Conservation (phyloP, 768 basidiomycete species). For the Boletus barrowsii region DNA sequence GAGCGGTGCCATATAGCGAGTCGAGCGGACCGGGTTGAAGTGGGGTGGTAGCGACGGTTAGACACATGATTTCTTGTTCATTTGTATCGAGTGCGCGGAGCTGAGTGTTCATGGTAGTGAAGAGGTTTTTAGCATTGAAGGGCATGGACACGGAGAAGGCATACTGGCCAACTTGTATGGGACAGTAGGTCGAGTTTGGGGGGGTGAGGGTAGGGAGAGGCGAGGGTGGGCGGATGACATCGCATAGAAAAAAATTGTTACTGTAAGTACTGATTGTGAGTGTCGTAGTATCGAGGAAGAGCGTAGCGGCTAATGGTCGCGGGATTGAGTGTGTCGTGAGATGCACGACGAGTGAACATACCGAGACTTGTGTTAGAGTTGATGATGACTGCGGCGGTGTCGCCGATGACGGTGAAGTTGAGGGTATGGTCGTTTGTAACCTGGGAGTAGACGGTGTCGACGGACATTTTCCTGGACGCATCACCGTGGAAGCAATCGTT, state of each 20-base stretch:
- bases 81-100: slow-evolving; percentile 88
- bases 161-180: slow-evolving; percentile 73
- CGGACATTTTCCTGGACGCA: slow-evolving; percentile 54
- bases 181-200: slow-evolving; percentile 58
- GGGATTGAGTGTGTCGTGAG: slow-evolving; percentile 7
- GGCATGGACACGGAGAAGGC: slow-evolving; percentile 77
- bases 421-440: slow-evolving; percentile 49
- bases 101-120: slow-evolving; percentile 82
- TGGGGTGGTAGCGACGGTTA: slow-evolving; percentile 77
- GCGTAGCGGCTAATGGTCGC: slow-evolving; percentile 54
- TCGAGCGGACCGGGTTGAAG: slow-evolving; percentile 54
- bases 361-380: slow-evolving; percentile 66
- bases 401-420: slow-evolving; percentile 73
- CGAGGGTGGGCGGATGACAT: slow-evolving; percentile 73
- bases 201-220: slow-evolving; percentile 49
- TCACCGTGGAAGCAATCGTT: slow-evolving; percentile 66
- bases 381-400: slow-evolving; percentile 53
- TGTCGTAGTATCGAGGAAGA: slow-evolving; percentile 80
- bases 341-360: slow-evolving; percentile 32
- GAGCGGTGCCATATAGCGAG: slow-evolving; percentile 63
- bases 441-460: slow-evolving; percentile 73
- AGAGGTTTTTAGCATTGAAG: slow-evolving; percentile 58
- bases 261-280: slow-evolving; percentile 74
- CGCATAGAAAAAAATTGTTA: slow-evolving; percentile 74
- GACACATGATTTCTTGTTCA: slow-evolving; percentile 76